Evolutionary conservation across 768 basidiomycete species (phyloP).

Genomic region (Boletus subcaerulescens): DNA sequence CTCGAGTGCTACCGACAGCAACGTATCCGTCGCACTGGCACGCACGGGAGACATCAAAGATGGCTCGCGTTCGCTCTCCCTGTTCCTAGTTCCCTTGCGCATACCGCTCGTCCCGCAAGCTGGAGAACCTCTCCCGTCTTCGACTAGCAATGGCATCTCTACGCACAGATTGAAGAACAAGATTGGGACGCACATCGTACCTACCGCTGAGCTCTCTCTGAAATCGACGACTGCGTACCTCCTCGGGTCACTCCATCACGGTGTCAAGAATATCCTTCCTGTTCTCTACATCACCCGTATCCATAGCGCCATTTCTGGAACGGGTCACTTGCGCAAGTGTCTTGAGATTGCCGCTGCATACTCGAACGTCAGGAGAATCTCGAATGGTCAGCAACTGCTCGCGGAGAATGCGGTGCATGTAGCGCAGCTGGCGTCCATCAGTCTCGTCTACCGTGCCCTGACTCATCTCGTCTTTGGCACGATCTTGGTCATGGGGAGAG

Average conservation of each 20-base stretch:
- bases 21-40: constrained; percentile 69
- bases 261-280: constrained; percentile 64
- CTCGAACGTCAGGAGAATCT: constrained; percentile 55
- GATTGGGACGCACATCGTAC: constrained; percentile 69
- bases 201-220: constrained; percentile 72
- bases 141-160: constrained; percentile 61
- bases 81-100: constrained; percentile 68
- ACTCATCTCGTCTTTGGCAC: constrained; percentile 62
- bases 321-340: constrained; percentile 58
- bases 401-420: constrained; percentile 60
- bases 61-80: constrained; percentile 66
- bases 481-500: constrained; percentile 55
- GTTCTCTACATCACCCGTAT: constrained; percentile 78
- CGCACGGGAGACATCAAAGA: constrained; percentile 55
- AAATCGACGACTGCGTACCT: constrained; percentile 59
- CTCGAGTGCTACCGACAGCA: constrained; percentile 76
- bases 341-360: constrained; percentile 66
- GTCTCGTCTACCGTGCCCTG: constrained; percentile 62
- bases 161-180: constrained; percentile 78
- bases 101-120: constrained; percentile 48
- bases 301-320: constrained; percentile 55
- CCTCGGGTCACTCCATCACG: constrained; percentile 54
- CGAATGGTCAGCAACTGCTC: constrained; percentile 48
- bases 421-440: constrained; percentile 57
- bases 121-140: constrained; percentile 39